Percentiles rank a stretch among this genome's conserved stretches.
Conservation (phyloP, 225 moss, liverwort and hornwort genomes). For the Thuidium tamariscinum region DNA sequence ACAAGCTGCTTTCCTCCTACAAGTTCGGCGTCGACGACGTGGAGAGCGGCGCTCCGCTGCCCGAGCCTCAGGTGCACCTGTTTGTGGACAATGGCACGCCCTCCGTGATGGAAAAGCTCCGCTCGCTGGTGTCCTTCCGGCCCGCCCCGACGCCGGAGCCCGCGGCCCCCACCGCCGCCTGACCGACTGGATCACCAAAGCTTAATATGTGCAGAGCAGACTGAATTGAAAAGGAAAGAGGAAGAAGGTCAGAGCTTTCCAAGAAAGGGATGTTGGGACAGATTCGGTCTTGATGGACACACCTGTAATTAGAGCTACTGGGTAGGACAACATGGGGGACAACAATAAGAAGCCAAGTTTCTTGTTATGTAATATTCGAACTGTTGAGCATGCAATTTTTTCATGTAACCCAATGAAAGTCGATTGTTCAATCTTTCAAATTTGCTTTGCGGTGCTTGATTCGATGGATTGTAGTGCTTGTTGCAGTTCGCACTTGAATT, state of each 20-base stretch:
- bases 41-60: background rate
- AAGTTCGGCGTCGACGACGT: background rate
- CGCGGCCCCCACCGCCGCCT: background rate
- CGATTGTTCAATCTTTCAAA: background rate
- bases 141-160: background rate
- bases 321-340: background rate
- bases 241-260: background rate
- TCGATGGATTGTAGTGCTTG: background rate
- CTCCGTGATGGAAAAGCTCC: background rate
- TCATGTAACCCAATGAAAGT: background rate
- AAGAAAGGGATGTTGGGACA: background rate
- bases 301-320: background rate
- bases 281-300: background rate
- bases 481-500: background rate
- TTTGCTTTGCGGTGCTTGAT: background rate
- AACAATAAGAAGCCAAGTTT: background rate
- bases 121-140: background rate
- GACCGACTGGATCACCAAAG: background rate
- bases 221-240: background rate
- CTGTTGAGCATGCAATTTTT: background rate
- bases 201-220: background rate
- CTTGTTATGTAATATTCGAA: background rate
- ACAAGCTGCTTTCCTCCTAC: background rate
- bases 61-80: background rate
- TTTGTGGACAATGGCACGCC: background rate